These are phyloP conservation scores for Sporothrix phasma DNA, from an alignment of 2,329 filamentous ascomycete genomes.

Conservation along the genomic window DNA sequence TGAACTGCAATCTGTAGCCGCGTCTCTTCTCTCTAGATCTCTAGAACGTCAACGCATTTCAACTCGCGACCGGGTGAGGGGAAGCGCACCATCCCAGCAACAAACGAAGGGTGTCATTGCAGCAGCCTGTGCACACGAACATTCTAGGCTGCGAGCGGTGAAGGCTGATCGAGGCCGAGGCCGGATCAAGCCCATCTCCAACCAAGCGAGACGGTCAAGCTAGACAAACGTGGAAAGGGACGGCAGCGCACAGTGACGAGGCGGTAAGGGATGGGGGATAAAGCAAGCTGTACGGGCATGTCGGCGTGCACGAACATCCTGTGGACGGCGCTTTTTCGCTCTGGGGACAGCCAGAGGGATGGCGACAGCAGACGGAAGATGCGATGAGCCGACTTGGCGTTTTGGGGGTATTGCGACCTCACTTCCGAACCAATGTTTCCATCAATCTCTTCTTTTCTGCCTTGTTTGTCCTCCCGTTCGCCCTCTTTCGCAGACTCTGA, in stretches of 20 bases:
- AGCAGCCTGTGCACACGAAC: background rate
- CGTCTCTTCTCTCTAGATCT: background rate
- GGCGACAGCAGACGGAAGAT: background rate
- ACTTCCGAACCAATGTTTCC: background rate
- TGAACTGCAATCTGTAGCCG: background rate
- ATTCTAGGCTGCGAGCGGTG: slow-evolving; percentile 5
- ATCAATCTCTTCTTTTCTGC: background rate
- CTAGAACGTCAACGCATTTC: background rate
- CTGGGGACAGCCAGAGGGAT: background rate
- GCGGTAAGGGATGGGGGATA: slow-evolving; percentile 12
- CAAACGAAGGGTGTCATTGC: slow-evolving; percentile 11
- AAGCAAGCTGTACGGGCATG: background rate
- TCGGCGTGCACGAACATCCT: background rate
- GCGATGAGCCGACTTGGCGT: background rate
- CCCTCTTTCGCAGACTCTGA: background rate
- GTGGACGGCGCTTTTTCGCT: background rate
- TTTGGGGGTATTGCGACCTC: background rate
- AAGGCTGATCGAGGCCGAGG: slow-evolving; percentile 4
- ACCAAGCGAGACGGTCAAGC: slow-evolving; percentile 1
- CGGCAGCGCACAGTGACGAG: slow-evolving; percentile 12
- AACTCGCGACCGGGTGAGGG: background rate
- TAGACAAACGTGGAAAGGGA: slow-evolving; percentile 2
- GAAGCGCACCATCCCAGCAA: background rate
- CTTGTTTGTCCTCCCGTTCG: background rate
- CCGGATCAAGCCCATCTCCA: background rate